phyloP scores from a whole-genome alignment of 2,329 filamentous ascomycete species.

The Hawksworthiomyces lignivorus region DNA sequence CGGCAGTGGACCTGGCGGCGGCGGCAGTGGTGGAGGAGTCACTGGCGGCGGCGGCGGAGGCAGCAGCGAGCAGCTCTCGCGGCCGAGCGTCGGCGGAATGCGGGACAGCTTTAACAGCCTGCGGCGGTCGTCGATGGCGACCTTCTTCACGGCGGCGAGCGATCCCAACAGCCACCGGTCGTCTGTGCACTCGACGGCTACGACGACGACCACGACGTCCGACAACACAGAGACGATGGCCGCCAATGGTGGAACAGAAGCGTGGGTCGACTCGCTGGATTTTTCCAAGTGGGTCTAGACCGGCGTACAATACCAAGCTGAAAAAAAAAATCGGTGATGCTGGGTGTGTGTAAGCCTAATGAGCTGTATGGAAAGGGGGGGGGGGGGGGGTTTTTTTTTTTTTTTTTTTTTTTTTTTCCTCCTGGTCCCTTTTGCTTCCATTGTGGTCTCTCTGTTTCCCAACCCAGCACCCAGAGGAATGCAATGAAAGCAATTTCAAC shows the following conservation, averaged over 20 bases:
- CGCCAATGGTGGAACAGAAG: constrained; percentile 24
- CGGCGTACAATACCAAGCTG: not conserved
- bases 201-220: constrained; percentile 24
- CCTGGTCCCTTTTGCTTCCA: no score
- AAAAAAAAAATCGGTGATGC: not conserved
- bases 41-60: constrained; percentile 1
- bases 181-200: constrained; percentile 47
- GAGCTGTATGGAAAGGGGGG: not conserved
- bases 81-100: constrained; percentile 34
- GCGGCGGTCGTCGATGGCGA: constrained; percentile 56
- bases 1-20: constrained; percentile 18
- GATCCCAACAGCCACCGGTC: constrained; percentile 51
- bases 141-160: constrained; percentile 52
- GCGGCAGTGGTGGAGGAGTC: not conserved
- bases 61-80: constrained; percentile 7
- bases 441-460: no score
- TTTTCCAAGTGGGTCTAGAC: constrained; percentile 47
- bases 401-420: not conserved
- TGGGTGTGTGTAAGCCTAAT: no score
- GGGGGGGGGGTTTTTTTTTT: not conserved
- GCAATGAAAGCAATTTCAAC: no score
- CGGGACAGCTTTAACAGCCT: constrained; percentile 55
- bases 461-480: no score
- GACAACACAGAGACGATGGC: constrained; percentile 45
- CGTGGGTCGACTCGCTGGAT: constrained; percentile 38